These are phyloP conservation scores for Candida frijolesensis DNA, from an alignment of 1,139 yeast genomes.

Conservation along the genomic window DNA sequence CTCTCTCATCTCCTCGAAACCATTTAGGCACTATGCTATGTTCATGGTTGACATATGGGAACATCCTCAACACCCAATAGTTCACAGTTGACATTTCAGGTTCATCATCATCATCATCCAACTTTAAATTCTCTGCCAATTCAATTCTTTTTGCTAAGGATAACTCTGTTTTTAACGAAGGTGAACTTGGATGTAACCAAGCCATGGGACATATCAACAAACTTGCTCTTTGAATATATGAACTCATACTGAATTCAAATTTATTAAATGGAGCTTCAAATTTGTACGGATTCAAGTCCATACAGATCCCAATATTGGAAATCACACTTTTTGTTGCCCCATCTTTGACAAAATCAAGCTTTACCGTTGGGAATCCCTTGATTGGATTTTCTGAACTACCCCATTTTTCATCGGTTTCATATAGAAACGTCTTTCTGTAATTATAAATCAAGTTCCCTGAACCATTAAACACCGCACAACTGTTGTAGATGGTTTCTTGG, in stretches of 20 bases:
- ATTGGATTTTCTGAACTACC: constrained; percentile 73
- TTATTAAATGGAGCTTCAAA: constrained; percentile 76
- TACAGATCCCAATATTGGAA: constrained; percentile 82
- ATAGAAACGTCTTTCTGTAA: constrained; percentile 78
- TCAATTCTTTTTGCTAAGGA: constrained; percentile 2
- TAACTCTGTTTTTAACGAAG: constrained; percentile 29
- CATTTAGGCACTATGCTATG: constrained; percentile 29
- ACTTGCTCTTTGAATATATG: constrained; percentile 49
- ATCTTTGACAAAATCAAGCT: constrained; percentile 27
- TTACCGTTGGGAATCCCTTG: constrained; percentile 46
- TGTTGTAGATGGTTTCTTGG: constrained; percentile 50
- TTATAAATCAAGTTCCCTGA: constrained; percentile 61
- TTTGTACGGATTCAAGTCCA: constrained; percentile 89
- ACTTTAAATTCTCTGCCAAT: constrained; percentile 5
- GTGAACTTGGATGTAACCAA: constrained; percentile 70
- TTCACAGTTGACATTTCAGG: constrained; percentile 35
- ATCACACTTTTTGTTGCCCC: constrained; percentile 21
- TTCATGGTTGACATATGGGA: constrained; percentile 58
- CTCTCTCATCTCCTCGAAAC: constrained; percentile 17
- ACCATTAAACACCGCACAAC: constrained; percentile 67
- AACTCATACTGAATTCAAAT: constrained; percentile 69
- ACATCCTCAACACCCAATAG: constrained; percentile 75
- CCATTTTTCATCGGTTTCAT: constrained; percentile 80
- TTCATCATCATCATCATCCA: constrained; percentile 3
- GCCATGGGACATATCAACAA: constrained; percentile 83